These are phyloP conservation scores for Pascua guehoae DNA, from an alignment of 1,284 basidiomycete genomes.

Conservation along the genomic window DNA sequence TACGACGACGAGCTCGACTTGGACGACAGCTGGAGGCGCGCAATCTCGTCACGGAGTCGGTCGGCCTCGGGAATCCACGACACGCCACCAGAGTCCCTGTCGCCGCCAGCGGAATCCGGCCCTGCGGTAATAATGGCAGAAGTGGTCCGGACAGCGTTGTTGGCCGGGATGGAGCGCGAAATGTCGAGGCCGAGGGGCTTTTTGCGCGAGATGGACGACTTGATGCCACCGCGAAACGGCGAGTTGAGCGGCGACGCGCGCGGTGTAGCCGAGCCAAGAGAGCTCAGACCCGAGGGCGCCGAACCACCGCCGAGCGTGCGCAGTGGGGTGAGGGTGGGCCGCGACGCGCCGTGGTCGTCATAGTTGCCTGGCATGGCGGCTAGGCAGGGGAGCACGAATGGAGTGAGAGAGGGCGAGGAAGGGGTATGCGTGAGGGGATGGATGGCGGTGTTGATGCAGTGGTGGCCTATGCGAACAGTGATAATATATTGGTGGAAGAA, in stretches of 20 bases:
- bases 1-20: conserved; percentile 52
- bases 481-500: too few species aligned
- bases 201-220: conserved; percentile 44
- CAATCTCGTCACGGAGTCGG: conserved; percentile 46
- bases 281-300: too few species aligned
- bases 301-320: too few species aligned
- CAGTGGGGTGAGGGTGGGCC: too few species aligned
- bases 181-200: conserved; percentile 47
- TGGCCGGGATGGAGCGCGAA: conserved; percentile 36
- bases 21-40: conserved; percentile 58
- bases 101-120: conserved; percentile 12
- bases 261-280: too few species aligned
- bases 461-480: too few species aligned
- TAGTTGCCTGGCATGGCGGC: conserved; percentile 1
- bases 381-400: neutral
- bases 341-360: neutral
- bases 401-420: neutral
- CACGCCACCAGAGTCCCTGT: conserved; percentile 15
- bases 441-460: neutral
- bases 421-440: neutral
- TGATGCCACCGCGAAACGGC: conserved; percentile 7
- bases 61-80: conserved; percentile 51
- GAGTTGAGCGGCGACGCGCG: neutral
- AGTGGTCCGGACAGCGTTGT: conserved; percentile 2
- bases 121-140: conserved; percentile 12